Conservation (phyloP, 176 grass and related monocot genomes). For the Otatea glauca region DNA sequence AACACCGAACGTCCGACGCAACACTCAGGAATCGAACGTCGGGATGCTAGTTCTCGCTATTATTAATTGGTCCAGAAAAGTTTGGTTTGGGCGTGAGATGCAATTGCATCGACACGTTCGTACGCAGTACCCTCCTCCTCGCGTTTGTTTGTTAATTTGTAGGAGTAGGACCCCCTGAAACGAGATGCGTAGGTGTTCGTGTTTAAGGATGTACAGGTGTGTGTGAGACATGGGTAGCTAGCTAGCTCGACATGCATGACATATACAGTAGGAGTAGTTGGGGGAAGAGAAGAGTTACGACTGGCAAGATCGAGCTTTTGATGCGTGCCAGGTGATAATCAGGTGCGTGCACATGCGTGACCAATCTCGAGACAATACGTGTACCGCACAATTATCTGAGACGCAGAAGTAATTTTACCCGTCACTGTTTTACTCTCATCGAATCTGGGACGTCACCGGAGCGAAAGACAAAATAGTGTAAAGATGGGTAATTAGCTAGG, state of each 20-base stretch:
- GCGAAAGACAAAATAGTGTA: too few relatives aligned
- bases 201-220: background rate
- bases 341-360: background rate
- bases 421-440: too few relatives aligned
- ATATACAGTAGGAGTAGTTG: too few relatives aligned
- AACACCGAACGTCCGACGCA: too few relatives aligned
- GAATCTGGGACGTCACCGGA: too few relatives aligned
- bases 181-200: background rate
- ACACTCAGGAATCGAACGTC: too few relatives aligned
- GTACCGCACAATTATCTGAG: background rate
- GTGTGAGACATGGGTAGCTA: background rate
- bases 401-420: too few relatives aligned
- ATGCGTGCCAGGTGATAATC: background rate
- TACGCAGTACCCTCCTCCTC: background rate
- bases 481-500: too few relatives aligned
- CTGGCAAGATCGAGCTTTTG: background rate
- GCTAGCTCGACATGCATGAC: too few relatives aligned
- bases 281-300: too few relatives aligned
- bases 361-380: background rate
- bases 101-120: background rate
- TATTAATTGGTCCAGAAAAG: background rate
- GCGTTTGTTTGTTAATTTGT: background rate
- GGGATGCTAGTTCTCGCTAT: too few relatives aligned
- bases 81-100: conserved; percentile 1
- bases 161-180: too few relatives aligned